Evolutionary conservation across 331 rosid species (phyloP).

Genomic region (Cucumis variabilis): DNA sequence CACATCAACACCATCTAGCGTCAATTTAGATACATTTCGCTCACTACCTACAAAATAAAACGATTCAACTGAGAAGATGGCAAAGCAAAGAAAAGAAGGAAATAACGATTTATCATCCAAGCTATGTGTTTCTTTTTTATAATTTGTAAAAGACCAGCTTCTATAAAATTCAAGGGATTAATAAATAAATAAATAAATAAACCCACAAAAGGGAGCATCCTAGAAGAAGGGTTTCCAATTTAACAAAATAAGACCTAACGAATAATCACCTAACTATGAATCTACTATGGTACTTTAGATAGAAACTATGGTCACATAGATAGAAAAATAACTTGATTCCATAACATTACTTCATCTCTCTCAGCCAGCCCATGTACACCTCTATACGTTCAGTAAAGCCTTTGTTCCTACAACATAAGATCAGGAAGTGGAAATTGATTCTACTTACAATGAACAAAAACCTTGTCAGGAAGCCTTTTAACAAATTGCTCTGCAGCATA

Average conservation of each 20-base stretch:
- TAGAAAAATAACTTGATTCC: not conserved
- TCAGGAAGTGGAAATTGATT: not conserved
- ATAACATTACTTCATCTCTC: not conserved
- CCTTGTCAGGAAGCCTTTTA: slow-evolving; percentile 74
- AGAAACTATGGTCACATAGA: not conserved
- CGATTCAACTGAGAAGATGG: slow-evolving; percentile 23
- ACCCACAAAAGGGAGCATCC: not conserved
- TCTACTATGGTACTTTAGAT: not conserved
- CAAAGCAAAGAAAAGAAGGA: not conserved
- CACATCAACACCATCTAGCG: slow-evolving; percentile 96
- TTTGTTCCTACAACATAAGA: not conserved
- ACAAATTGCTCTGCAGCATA: slow-evolving; percentile 91
- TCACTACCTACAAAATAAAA: slow-evolving; percentile 73
- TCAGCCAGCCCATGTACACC: not conserved
- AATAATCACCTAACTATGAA: not conserved
- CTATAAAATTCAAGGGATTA: not conserved
- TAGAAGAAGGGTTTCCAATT: not conserved
- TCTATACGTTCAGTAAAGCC: not conserved
- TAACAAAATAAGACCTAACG: not conserved
- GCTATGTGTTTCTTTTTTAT: not conserved
- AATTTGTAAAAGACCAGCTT: too few species aligned
- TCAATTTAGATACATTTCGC: slow-evolving; percentile 72
- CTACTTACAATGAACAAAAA: slow-evolving; percentile 89
- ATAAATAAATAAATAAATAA: too few species aligned
- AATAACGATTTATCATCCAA: not conserved